Evolutionary conservation across 148 eudicot species (phyloP).

Genomic region (Spergularia bocconei): DNA sequence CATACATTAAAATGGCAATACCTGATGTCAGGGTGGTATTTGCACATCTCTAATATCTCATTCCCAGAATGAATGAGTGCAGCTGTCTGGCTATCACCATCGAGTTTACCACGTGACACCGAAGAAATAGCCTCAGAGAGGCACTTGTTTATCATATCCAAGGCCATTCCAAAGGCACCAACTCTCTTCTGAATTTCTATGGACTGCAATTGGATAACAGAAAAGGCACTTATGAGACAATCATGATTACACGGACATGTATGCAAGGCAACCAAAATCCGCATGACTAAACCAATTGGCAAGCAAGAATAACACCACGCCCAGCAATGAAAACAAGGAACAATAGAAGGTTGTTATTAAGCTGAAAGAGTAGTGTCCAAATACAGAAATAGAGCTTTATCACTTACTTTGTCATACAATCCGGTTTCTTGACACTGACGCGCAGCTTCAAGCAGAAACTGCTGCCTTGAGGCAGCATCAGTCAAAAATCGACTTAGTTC

Average conservation of each 20-base stretch:
- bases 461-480: slow-evolving; percentile 56
- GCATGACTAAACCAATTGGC: background rate
- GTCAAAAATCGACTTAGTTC: slow-evolving; percentile 73
- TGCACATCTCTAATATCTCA: slow-evolving; percentile 76
- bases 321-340: background rate
- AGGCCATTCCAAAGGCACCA: slow-evolving; percentile 89
- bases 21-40: slow-evolving; percentile 77
- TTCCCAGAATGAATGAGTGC: slow-evolving; percentile 86
- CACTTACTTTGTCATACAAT: slow-evolving; percentile 71
- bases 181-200: slow-evolving; percentile 89
- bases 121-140: slow-evolving; percentile 89
- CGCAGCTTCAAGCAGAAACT: slow-evolving; percentile 89
- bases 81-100: slow-evolving; percentile 80
- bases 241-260: background rate
- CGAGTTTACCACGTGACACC: slow-evolving; percentile 84
- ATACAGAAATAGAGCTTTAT: slow-evolving; percentile 12
- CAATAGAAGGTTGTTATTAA: background rate
- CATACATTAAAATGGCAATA: slow-evolving; percentile 21
- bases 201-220: slow-evolving; percentile 42
- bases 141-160: slow-evolving; percentile 85
- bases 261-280: slow-evolving; percentile 9
- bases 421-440: slow-evolving; percentile 84
- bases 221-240: slow-evolving; percentile 5
- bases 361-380: background rate
- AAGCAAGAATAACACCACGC: background rate